phyloP scores from a whole-genome alignment of 371 early-diverging fungal genomes.

The Circinella minor region DNA sequence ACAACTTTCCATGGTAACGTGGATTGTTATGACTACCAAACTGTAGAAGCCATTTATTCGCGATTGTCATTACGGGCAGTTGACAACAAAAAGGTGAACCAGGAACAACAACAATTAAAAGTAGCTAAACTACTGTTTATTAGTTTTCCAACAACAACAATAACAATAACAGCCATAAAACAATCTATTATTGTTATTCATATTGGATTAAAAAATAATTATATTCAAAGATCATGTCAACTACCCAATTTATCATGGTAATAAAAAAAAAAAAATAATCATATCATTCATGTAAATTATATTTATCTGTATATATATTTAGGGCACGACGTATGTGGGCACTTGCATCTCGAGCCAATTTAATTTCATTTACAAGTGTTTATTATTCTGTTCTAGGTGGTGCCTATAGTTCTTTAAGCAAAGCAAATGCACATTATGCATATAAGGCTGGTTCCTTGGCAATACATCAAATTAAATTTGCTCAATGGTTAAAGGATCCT shows the following conservation, averaged over 20 bases:
- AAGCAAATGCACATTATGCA: conserved; percentile 44
- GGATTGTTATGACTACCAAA: conserved; percentile 15
- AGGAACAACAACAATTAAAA: conserved; percentile 1
- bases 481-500: conserved; percentile 44
- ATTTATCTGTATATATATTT: conserved; percentile 1
- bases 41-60: conserved; percentile 7
- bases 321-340: conserved; percentile 40
- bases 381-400: conserved; percentile 58
- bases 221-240: conserved; percentile 9
- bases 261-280: background rate
- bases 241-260: conserved; percentile 16
- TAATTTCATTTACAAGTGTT: conserved; percentile 43
- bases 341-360: conserved; percentile 32
- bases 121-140: background rate
- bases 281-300: no score
- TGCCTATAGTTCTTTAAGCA: conserved; percentile 56
- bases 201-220: conserved; percentile 6
- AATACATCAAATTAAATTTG: conserved; percentile 47
- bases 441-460: conserved; percentile 52
- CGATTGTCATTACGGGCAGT: background rate
- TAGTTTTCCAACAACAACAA: background rate
- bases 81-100: background rate
- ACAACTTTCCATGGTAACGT: background rate
- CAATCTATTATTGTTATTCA: conserved; percentile 1
- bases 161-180: background rate